Conservation (phyloP, 768 basidiomycete genomes). For the Trametes meyenii region DNA sequence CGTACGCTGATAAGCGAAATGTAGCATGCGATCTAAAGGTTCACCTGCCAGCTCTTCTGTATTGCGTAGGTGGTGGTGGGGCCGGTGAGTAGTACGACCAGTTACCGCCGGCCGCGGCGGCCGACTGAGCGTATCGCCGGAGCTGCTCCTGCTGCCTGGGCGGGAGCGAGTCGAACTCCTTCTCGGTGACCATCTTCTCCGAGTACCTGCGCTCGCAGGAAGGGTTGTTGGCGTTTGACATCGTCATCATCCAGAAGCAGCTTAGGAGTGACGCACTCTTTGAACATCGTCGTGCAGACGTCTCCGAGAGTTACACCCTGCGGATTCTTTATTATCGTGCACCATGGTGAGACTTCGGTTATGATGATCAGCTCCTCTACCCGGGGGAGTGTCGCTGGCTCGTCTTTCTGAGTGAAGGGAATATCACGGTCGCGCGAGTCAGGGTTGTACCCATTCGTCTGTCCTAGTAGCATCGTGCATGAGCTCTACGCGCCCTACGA, state of each 20-base stretch:
- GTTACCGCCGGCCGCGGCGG: slow-evolving; percentile 32
- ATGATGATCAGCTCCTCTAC: slow-evolving; percentile 41
- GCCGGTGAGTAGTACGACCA: slow-evolving; percentile 52
- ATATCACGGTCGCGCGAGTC: slow-evolving; percentile 62
- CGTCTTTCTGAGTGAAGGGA: slow-evolving; percentile 45
- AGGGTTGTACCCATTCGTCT: slow-evolving; percentile 62
- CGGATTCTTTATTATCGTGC: slow-evolving; percentile 71
- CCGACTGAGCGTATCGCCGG: slow-evolving; percentile 54
- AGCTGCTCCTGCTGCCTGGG: slow-evolving; percentile 72
- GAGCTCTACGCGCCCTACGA: background rate
- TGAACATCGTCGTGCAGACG: slow-evolving; percentile 70
- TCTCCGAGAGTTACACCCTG: slow-evolving; percentile 77
- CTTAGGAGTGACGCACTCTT: slow-evolving; percentile 57
- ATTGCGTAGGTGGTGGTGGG: slow-evolving; percentile 47
- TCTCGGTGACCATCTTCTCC: slow-evolving; percentile 65
- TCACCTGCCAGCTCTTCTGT: slow-evolving; percentile 65
- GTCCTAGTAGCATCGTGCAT: slow-evolving; percentile 42
- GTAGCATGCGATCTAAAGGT: background rate
- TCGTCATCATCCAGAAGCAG: background rate
- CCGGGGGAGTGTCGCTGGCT: slow-evolving; percentile 43
- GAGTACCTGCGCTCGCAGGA: slow-evolving; percentile 54
- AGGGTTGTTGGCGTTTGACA: background rate
- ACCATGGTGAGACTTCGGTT: slow-evolving; percentile 70
- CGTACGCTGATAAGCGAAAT: background rate
- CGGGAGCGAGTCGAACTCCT: slow-evolving; percentile 62